A percentile compares a stretch with the other conserved stretches of the same genome.
Conservation (phyloP, 495 filamentous ascomycete genomes). For the Collariella sp. region DNA sequence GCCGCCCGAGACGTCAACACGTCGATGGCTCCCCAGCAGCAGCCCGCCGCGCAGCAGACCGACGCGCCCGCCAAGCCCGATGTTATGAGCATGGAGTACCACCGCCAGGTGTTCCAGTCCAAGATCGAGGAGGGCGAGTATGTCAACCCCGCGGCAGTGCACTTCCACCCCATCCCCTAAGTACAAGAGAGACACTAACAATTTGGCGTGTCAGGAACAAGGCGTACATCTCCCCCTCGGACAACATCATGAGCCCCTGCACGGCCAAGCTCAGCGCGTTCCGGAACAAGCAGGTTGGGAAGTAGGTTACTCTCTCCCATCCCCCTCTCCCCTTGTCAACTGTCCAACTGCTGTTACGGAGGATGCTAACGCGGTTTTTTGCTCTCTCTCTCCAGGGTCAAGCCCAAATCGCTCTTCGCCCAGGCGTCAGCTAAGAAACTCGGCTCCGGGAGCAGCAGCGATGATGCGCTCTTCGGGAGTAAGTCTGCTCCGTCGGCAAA, state of each 20-base stretch:
- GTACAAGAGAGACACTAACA: not conserved
- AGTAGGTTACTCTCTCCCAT: slow-evolving; percentile 40
- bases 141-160: slow-evolving; percentile 11
- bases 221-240: slow-evolving; percentile 81
- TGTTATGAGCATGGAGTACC: slow-evolving; percentile 65
- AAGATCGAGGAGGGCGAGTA: slow-evolving; percentile 65
- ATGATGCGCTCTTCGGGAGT: slow-evolving; percentile 23
- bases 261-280: slow-evolving; percentile 81
- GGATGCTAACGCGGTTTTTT: slow-evolving; percentile 5
- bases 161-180: not conserved
- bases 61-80: slow-evolving; percentile 32
- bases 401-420: slow-evolving; percentile 57
- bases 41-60: not conserved
- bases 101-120: slow-evolving; percentile 65
- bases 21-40: slow-evolving; percentile 21
- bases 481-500: not conserved
- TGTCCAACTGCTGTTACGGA: not conserved
- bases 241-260: slow-evolving; percentile 86
- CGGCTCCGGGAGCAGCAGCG: slow-evolving; percentile 28
- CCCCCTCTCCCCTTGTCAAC: not conserved
- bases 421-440: slow-evolving; percentile 51
- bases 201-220: slow-evolving; percentile 33
- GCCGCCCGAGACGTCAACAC: slow-evolving; percentile 51
- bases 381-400: slow-evolving; percentile 37
- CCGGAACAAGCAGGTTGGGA: slow-evolving; percentile 70